Conservation (phyloP, 2,329 filamentous ascomycete genomes). For the Ilyonectria destructans region DNA sequence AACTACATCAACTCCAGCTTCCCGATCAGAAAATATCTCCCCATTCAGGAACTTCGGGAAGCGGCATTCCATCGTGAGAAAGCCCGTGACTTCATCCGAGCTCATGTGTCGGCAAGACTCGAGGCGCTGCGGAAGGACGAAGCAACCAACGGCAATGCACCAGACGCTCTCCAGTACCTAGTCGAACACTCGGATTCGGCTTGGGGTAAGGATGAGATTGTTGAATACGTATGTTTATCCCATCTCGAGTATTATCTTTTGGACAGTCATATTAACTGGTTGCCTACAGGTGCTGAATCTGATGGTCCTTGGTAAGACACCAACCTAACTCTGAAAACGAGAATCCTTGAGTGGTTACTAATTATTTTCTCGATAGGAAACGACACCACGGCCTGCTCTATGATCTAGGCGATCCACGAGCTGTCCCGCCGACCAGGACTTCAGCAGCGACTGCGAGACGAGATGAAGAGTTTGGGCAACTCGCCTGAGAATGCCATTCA, state of each 20-base stretch:
- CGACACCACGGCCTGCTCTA: conserved; percentile 61
- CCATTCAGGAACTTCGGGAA: conserved; percentile 55
- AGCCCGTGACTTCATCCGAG: conserved; percentile 52
- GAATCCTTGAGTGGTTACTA: background rate
- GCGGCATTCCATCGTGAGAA: conserved; percentile 52
- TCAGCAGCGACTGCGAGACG: conserved; percentile 58
- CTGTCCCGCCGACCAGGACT: conserved; percentile 55
- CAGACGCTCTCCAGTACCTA: conserved; percentile 54
- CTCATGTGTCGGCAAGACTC: conserved; percentile 29
- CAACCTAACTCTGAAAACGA: background rate
- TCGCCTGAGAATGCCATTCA: conserved; percentile 33
- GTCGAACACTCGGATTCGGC: conserved; percentile 49
- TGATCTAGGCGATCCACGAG: conserved; percentile 61
- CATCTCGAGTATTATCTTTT: background rate
- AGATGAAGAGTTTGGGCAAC: conserved; percentile 50
- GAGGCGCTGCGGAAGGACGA: conserved; percentile 12
- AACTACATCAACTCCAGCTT: conserved; percentile 55
- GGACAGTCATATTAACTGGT: conserved; percentile 43
- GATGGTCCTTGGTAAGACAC: conserved; percentile 57
- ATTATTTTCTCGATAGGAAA: conserved; percentile 47
- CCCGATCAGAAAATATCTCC: conserved; percentile 56
- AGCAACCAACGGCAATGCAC: background rate
- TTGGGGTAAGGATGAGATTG: conserved; percentile 49
- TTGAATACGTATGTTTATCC: conserved; percentile 45
- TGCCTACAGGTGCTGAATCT: conserved; percentile 61